Evolutionary conservation across 371 early-diverging fungal genomes (phyloP).

Genomic region (Mortierella polycephala): DNA sequence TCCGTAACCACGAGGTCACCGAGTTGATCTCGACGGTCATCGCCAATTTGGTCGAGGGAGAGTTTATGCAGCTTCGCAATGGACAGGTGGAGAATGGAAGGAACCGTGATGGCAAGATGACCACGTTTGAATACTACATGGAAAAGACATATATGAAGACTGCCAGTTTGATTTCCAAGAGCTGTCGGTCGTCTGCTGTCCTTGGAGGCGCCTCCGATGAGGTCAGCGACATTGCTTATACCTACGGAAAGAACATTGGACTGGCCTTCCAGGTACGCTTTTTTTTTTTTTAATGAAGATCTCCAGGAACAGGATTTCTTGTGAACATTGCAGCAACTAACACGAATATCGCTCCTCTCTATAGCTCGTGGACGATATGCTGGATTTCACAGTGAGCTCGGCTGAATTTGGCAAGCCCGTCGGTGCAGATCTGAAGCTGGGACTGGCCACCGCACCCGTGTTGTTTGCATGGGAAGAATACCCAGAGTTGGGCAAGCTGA

Average conservation of each 20-base stretch:
- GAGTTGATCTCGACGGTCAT: slow-evolving; percentile 94
- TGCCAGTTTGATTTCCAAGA: slow-evolving; percentile 93
- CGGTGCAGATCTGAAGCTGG: slow-evolving; percentile 88
- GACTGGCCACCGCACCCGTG: slow-evolving; percentile 94
- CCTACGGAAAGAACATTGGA: slow-evolving; percentile 90
- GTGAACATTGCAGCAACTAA: not conserved
- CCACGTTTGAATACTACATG: slow-evolving; percentile 88
- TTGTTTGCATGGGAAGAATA: slow-evolving; percentile 91
- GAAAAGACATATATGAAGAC: slow-evolving; percentile 97
- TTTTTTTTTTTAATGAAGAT: not conserved
- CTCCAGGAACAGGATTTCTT: no score
- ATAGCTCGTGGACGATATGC: slow-evolving; percentile 92
- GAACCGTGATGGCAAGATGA: slow-evolving; percentile 31
- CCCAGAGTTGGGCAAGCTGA: slow-evolving; percentile 85
- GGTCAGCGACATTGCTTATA: slow-evolving; percentile 79
- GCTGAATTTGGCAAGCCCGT: slow-evolving; percentile 91
- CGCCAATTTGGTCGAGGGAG: slow-evolving; percentile 94
- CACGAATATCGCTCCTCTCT: not conserved
- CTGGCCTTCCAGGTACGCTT: slow-evolving; percentile 89
- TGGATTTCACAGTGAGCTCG: slow-evolving; percentile 86
- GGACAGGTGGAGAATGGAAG: slow-evolving; percentile 55
- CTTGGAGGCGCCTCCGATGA: slow-evolving; percentile 82
- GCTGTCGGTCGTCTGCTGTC: slow-evolving; percentile 89
- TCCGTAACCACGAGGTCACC: slow-evolving; percentile 91
- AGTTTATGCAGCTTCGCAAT: slow-evolving; percentile 95